Evolutionary conservation across 73 alveolate genomes (phyloP), one percentile per base, ranked within the genome.

Genomic region (Paramecium pentaurelia): DNA sequence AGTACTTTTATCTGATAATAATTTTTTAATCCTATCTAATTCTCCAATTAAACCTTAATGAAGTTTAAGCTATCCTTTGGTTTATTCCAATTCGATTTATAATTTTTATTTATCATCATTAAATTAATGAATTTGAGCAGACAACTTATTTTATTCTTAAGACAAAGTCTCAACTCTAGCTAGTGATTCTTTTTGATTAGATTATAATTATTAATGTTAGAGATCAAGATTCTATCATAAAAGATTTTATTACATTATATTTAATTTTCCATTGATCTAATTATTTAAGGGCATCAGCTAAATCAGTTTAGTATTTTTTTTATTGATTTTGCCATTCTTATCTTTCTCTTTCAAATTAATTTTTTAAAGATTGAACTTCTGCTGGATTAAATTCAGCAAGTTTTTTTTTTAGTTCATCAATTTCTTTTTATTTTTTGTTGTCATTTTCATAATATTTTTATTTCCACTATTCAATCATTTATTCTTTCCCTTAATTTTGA

Each of bases 181-280:
- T 0, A 34, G 2, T 16, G 51, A 71, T 71, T 71, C 86, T 37
- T 71, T 71, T 71, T 71, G 34, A 71, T 20, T 32, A 1, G 90
- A 77, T 77, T 20, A 77, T 44, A 47, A n/a, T 30, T 77, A 18
- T 20, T 77, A 22, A 34, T 22, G 32, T 44, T 40, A 2, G 9
- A 77, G 30, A 22, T 77, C 90, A 0, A 77, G 28, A 42, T 77
- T 47, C 83, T 60, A 25, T 30, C 8, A 60, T 60, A 25, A 12
- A 6, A 34, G 18, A 60, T 10, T 4, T 1, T 25, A 60, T 60
- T 60, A 60, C 83, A 47, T 77, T 77, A 20, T 42, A 77, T 47
- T 77, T 77, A 25, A 9, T 22, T 47, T 77, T 77, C 90, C 71
- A 77, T 47, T 77, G n/a, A 25, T 77, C 90, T 44, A 77, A 37